Percentiles rank a stretch among this genome's conserved stretches.
Conservation (phyloP, 805 yeast genomes). For the Starmerella apis region DNA sequence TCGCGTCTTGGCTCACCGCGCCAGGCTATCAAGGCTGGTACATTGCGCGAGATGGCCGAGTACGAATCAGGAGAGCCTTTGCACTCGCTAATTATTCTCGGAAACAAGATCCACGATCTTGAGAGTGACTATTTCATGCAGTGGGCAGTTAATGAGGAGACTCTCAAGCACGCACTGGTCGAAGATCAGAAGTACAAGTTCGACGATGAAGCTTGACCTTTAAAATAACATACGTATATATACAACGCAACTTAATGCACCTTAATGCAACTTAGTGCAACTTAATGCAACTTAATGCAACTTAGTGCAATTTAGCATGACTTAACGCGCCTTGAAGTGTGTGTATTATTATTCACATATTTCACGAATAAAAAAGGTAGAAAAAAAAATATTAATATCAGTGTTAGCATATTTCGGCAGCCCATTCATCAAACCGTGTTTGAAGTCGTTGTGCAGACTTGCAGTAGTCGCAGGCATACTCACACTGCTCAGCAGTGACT, state of each 20-base stretch:
- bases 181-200: slow-evolving; percentile 28
- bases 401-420: neutral
- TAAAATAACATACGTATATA: too few species aligned
- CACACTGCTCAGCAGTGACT: slow-evolving; percentile 46
- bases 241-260: too few species aligned
- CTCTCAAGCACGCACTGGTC: slow-evolving; percentile 40
- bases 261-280: too few species aligned
- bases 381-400: neutral
- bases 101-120: slow-evolving; percentile 84
- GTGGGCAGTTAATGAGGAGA: slow-evolving; percentile 53
- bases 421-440: slow-evolving; percentile 19
- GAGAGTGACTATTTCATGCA: slow-evolving; percentile 77
- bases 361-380: too few species aligned
- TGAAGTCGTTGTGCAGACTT: slow-evolving; percentile 16
- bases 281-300: too few species aligned
- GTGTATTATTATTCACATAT: too few species aligned
- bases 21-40: slow-evolving; percentile 76
- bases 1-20: slow-evolving; percentile 81
- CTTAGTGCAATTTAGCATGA: too few species aligned
- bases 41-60: slow-evolving; percentile 61
- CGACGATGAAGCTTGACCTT: neutral
- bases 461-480: slow-evolving; percentile 79
- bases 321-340: too few species aligned
- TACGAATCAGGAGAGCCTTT: slow-evolving; percentile 92
- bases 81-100: slow-evolving; percentile 82